Base-by-base conservation (phyloP, 257 asterid genomes). In the Petrea volubilis region DNA sequence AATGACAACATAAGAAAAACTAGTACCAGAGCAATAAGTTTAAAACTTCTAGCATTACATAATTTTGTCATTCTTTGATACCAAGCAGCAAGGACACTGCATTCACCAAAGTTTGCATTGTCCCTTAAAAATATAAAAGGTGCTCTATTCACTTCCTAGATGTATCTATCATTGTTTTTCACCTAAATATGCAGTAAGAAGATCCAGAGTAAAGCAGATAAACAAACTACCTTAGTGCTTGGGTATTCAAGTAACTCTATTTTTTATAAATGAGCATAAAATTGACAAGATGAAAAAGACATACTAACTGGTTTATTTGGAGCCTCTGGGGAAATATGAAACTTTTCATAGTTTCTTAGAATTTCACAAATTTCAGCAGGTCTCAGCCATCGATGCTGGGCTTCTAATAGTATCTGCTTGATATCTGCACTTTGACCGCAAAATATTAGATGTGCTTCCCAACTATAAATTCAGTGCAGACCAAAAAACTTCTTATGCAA, bases 351-450 rank as follows among this genome's bases (percentile, higher is more conserved):
- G 86, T 87, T 89, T 75, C 87, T 77, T 41, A 93, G 74, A 43
- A 93, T 91, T 80, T 93, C 98, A 87, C 88, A 84, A 74, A 91
- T 86, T 82, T 93, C 98, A 67, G 98, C 93, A 56, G 98, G 97
- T 78, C 98, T 85, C 81, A 93, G 84, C 98, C 98, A 93, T 72
- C 98, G 89, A 58, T 91, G 84, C 64, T 85, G 87, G 43, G 90
- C 96, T 82, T 93, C 98, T 17, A 68, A 69, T 44, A 90, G 75
- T 79, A 91, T 86, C 78, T 93, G 96, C 81, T 80, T 80, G 63
- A 88, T 80, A 78, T 93, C 98, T 93, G 96, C 81, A 87, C 14
- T 59, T 72, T 14, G 68, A 76, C 66, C 65, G 74, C 23, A 40
- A 78, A 5, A 77, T 44, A 50, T 64, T 44, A 71, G 71, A 68